Conservation (phyloP, 768 basidiomycete genomes). For the Tricholoma hemisulphureum region DNA sequence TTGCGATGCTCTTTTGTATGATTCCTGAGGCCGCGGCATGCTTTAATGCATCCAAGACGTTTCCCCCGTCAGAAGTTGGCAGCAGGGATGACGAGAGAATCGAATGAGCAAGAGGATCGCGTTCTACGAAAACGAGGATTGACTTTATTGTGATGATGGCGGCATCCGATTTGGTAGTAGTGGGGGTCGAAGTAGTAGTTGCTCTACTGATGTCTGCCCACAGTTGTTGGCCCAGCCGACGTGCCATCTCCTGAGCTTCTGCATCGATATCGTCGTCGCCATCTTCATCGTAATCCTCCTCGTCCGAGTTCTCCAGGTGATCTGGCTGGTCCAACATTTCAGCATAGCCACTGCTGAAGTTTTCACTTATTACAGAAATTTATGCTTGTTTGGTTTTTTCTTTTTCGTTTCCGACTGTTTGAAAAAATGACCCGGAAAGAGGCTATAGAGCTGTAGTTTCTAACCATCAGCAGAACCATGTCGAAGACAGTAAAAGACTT, state of each 20-base stretch:
- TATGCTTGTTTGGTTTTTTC: conserved; percentile 30
- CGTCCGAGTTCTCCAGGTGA: conserved; percentile 35
- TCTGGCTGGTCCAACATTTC: conserved; percentile 3
- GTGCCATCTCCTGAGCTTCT: conserved; percentile 72
- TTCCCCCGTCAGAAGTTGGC: conserved; percentile 45
- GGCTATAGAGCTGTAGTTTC: conserved; percentile 3
- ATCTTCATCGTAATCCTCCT: conserved; percentile 45
- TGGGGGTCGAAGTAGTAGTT: conserved; percentile 32
- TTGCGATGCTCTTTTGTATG: conserved; percentile 53
- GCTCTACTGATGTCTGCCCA: conserved; percentile 75
- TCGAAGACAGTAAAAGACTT: conserved; percentile 82
- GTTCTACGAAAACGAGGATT: conserved; percentile 57
- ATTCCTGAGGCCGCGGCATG: conserved; percentile 45
- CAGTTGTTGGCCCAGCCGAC: conserved; percentile 70
- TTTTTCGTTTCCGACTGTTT: conserved; percentile 11
- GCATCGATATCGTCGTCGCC: conserved; percentile 63
- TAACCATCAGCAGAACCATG: conserved; percentile 28
- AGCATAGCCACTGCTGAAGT: conserved; percentile 6
- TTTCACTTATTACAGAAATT: conserved; percentile 32
- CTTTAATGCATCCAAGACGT: conserved; percentile 55
- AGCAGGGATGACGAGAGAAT: conserved; percentile 53
- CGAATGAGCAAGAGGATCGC: conserved; percentile 54
- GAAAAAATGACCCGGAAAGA: neutral
- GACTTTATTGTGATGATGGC: conserved; percentile 63
- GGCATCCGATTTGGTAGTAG: conserved; percentile 45